Evolutionary conservation across 1,284 basidiomycete genomes (phyloP).

Genomic region (Ustilago cynodontis): DNA sequence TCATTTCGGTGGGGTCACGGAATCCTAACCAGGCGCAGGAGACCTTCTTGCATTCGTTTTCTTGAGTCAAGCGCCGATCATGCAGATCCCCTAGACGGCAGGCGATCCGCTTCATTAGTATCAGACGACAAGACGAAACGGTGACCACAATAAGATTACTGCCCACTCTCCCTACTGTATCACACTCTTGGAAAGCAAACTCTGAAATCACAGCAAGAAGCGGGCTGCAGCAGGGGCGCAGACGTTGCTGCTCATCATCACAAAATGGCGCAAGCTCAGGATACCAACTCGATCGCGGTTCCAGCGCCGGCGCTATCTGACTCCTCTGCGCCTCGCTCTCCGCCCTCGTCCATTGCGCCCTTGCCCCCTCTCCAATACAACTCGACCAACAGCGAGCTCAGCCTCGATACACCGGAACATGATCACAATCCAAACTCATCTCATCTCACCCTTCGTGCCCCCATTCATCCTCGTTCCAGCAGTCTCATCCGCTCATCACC

Average conservation of each 20-base stretch:
- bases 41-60: not conserved
- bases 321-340: conserved; percentile 21
- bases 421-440: not conserved
- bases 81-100: not conserved
- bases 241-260: not conserved
- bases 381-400: conserved; percentile 13
- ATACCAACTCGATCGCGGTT: not conserved
- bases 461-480: conserved; percentile 28
- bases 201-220: not conserved
- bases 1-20: not conserved
- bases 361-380: conserved; percentile 16
- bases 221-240: conserved; percentile 1
- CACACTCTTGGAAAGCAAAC: not conserved
- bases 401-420: conserved; percentile 4
- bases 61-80: not conserved
- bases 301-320: conserved; percentile 7
- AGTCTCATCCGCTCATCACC: conserved; percentile 14
- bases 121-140: not conserved
- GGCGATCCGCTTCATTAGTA: not conserved
- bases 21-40: not conserved
- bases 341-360: conserved; percentile 20
- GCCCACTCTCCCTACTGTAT: not conserved
- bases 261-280: conserved; percentile 10
- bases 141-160: not conserved
- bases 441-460: conserved; percentile 14